These are phyloP conservation scores for Penicillium parvum DNA, from an alignment of 495 filamentous ascomycete species.

Conservation along the genomic window DNA sequence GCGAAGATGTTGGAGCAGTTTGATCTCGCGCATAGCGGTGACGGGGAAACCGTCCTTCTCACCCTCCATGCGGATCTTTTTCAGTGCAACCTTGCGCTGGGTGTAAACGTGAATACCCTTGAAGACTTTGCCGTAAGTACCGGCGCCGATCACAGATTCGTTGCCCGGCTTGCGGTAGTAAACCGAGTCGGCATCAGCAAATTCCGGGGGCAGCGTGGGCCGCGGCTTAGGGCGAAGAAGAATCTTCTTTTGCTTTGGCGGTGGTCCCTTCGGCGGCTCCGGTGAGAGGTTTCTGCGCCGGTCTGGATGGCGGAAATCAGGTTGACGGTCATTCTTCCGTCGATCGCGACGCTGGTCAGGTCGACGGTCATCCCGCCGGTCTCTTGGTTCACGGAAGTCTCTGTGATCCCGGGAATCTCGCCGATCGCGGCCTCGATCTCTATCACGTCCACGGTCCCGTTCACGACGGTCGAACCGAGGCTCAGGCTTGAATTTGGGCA, in stretches of 20 bases:
- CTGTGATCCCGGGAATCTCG: slow-evolving; percentile 41
- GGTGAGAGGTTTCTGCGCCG: slow-evolving; percentile 32
- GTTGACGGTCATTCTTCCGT: slow-evolving; percentile 33
- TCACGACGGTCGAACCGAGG: slow-evolving; percentile 40
- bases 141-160: slow-evolving; percentile 88
- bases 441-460: slow-evolving; percentile 40
- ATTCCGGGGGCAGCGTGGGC: slow-evolving; percentile 64
- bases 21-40: slow-evolving; percentile 94
- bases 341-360: slow-evolving; percentile 37
- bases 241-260: slow-evolving; percentile 63
- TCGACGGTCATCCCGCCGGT: slow-evolving; percentile 39
- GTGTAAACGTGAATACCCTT: slow-evolving; percentile 97
- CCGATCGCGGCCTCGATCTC: slow-evolving; percentile 36
- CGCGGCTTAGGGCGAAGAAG: slow-evolving; percentile 67
- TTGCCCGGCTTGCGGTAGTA: slow-evolving; percentile 91
- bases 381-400: slow-evolving; percentile 49
- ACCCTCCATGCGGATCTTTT: slow-evolving; percentile 92
- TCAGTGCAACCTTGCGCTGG: slow-evolving; percentile 82
- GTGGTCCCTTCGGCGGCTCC: slow-evolving; percentile 20
- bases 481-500: slow-evolving; percentile 43
- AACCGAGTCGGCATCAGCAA: slow-evolving; percentile 75
- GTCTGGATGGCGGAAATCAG: slow-evolving; percentile 16
- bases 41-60: slow-evolving; percentile 97
- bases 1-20: slow-evolving; percentile 88
- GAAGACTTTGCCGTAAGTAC: slow-evolving; percentile 96